Percentiles rank a stretch among this genome's conserved stretches.
phyloP scores from a whole-genome alignment of 352 stramenopile species.

The Phytophthora tentaculata region DNA sequence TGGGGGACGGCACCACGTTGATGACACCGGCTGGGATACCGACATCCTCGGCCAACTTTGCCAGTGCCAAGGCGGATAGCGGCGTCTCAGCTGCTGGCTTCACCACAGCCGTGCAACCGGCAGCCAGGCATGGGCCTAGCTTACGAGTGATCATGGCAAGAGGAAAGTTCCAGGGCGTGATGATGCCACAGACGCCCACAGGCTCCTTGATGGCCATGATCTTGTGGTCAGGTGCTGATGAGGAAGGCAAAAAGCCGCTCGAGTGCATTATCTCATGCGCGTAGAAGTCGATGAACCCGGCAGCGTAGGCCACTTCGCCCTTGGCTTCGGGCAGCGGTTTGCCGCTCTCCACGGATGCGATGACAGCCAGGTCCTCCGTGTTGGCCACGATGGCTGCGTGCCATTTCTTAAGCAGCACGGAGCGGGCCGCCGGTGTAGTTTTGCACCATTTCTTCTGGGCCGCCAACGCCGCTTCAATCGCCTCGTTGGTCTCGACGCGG shows the following conservation, averaged over 20 bases:
- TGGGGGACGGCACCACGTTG: constrained; percentile 85
- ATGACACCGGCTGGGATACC: constrained; percentile 89
- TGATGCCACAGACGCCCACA: constrained; percentile 94
- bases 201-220: constrained; percentile 91
- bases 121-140: constrained; percentile 91
- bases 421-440: constrained; percentile 62
- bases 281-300: constrained; percentile 97
- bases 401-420: constrained; percentile 84
- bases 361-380: constrained; percentile 84
- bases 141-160: constrained; percentile 98
- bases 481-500: constrained; percentile 64
- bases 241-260: constrained; percentile 82
- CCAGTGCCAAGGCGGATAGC: constrained; percentile 93
- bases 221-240: constrained; percentile 53
- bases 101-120: constrained; percentile 95
- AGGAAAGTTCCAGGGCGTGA: constrained; percentile 99
- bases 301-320: constrained; percentile 95
- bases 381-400: constrained; percentile 71
- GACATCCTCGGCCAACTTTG: constrained; percentile 88
- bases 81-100: constrained; percentile 98
- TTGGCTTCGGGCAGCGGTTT: constrained; percentile 96
- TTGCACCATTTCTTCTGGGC: constrained; percentile 71
- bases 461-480: constrained; percentile 68
- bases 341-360: constrained; percentile 97
- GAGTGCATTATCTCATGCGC: constrained; percentile 94